Conservation (phyloP, 106 monocot genomes). For the Iris macrosiphon region DNA sequence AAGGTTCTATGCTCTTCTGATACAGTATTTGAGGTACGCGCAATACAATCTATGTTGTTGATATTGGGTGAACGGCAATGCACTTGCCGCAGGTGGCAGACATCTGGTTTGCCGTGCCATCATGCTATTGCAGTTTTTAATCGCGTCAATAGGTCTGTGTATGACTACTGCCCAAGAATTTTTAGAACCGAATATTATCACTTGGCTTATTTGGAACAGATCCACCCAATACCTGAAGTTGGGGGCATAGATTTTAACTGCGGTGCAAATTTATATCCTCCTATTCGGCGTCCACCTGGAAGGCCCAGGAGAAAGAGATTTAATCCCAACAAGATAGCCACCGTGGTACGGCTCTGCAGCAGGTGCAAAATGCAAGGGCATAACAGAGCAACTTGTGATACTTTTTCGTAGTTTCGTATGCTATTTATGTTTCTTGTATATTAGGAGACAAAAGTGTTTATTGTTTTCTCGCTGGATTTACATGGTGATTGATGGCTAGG, state of each 20-base stretch:
- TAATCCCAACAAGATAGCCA: constrained; percentile 40
- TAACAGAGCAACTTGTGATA: constrained; percentile 90
- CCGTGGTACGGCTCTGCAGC: constrained; percentile 53
- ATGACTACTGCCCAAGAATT: constrained; percentile 63
- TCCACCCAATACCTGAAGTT: constrained; percentile 68
- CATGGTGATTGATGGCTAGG: background rate
- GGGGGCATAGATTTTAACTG: constrained; percentile 43
- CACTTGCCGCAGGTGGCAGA: constrained; percentile 83
- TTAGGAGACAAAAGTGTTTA: background rate
- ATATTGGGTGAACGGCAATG: constrained; percentile 64
- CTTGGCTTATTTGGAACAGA: constrained; percentile 32
- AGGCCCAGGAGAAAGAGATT: constrained; percentile 54
- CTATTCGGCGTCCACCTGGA: constrained; percentile 43
- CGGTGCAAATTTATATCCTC: constrained; percentile 37
- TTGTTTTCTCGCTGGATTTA: background rate
- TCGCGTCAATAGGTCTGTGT: constrained; percentile 38
- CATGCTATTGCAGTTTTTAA: constrained; percentile 74
- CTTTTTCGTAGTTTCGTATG: constrained; percentile 22
- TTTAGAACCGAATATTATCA: constrained; percentile 50
- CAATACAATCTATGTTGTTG: constrained; percentile 59
- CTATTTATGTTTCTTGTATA: background rate
- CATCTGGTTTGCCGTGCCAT: constrained; percentile 75
- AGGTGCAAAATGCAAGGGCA: constrained; percentile 82
- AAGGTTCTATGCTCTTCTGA: constrained; percentile 84
- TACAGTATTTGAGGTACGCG: constrained; percentile 87